Conservation (phyloP, 768 basidiomycete genomes). For the Lentinula boryana region DNA sequence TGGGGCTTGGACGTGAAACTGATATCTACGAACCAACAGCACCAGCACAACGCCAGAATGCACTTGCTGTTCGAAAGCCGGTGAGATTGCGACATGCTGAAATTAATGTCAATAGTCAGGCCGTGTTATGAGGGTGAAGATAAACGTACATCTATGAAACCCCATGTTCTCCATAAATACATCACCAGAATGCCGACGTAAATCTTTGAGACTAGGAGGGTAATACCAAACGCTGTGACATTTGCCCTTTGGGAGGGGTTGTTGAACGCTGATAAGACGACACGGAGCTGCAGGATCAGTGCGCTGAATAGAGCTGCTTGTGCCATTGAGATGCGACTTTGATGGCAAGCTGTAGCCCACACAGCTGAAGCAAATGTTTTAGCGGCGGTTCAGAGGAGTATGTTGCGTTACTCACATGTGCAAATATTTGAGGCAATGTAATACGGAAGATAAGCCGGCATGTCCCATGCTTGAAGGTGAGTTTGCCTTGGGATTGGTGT, state of each 20-base stretch:
- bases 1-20: background rate
- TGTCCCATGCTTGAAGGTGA: background rate
- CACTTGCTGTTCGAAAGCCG: conserved; percentile 16
- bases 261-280: background rate
- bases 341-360: background rate
- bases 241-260: background rate
- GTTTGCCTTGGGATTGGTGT: background rate
- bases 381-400: background rate
- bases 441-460: background rate
- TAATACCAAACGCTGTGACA: conserved; percentile 15
- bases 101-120: background rate
- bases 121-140: background rate
- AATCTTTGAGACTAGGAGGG: conserved; percentile 33
- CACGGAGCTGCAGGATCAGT: background rate
- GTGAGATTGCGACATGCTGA: conserved; percentile 16
- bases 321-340: background rate
- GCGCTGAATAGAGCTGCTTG: background rate
- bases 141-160: conserved; percentile 21
- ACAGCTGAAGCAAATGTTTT: background rate
- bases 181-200: conserved; percentile 31
- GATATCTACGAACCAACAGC: conserved; percentile 20
- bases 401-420: background rate
- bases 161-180: conserved; percentile 26
- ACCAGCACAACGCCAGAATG: conserved; percentile 21
- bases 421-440: background rate